These are phyloP conservation scores for Apodospora peruviana DNA, from an alignment of 495 filamentous ascomycete genomes.

Conservation along the genomic window DNA sequence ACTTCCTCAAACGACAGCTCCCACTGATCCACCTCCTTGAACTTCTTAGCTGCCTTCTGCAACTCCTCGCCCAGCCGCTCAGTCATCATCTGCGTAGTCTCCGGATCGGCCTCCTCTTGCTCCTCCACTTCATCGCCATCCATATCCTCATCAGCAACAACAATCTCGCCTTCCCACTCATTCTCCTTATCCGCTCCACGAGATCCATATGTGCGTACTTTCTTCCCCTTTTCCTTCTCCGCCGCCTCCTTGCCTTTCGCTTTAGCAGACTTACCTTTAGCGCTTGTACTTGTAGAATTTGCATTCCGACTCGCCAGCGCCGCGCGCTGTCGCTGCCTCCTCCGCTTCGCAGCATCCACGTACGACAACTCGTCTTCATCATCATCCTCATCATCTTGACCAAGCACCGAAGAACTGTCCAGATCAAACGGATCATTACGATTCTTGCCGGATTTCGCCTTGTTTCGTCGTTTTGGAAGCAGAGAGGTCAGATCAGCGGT, in stretches of 20 bases:
- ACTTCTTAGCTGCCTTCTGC: conserved; percentile 41
- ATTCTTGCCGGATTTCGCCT: conserved; percentile 1
- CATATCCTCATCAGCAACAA: conserved; percentile 9
- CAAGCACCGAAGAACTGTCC: conserved; percentile 16
- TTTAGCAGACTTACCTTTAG: conserved; percentile 5
- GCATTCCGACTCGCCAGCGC: not conserved
- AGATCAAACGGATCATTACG: conserved; percentile 19
- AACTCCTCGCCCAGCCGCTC: conserved; percentile 35
- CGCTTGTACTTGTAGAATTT: conserved; percentile 7
- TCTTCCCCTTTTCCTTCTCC: conserved; percentile 11
- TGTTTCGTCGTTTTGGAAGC: conserved; percentile 31
- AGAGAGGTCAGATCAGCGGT: conserved; percentile 40
- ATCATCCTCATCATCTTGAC: not conserved
- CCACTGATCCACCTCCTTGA: conserved; percentile 47
- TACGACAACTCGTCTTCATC: not conserved
- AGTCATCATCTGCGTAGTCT: conserved; percentile 25
- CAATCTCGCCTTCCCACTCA: conserved; percentile 18
- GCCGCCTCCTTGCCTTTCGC: not conserved
- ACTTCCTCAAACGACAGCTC: conserved; percentile 44
- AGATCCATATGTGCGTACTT: conserved; percentile 29
- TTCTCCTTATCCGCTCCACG: conserved; percentile 40
- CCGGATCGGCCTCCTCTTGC: conserved; percentile 12
- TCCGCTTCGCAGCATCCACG: not conserved
- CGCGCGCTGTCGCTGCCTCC: not conserved
- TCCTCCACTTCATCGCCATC: conserved; percentile 16